Evolutionary conservation across 495 filamentous ascomycete genomes (phyloP).

Genomic region (Penicillium pulvis): DNA sequence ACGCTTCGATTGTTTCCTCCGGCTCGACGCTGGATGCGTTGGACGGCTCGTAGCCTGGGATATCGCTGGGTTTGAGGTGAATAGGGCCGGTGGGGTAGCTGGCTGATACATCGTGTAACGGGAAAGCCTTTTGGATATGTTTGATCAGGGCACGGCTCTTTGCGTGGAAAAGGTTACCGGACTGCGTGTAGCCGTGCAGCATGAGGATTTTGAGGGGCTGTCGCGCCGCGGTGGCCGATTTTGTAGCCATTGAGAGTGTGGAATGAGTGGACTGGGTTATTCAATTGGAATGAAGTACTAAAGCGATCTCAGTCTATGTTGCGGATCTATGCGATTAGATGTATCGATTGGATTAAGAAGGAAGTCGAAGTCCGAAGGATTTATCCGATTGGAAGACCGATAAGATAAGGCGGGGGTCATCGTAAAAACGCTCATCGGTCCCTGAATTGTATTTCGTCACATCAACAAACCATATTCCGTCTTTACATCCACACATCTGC

Average conservation of each 20-base stretch:
- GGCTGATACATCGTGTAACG: constrained; percentile 53
- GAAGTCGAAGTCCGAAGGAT: neutral
- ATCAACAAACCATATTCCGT: constrained; percentile 14
- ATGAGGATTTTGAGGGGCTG: constrained; percentile 57
- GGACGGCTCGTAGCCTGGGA: constrained; percentile 63
- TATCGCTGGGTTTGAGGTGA: constrained; percentile 64
- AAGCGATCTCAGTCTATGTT: neutral
- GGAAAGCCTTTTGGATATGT: constrained; percentile 71
- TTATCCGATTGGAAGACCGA: constrained; percentile 5
- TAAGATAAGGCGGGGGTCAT: constrained; percentile 15
- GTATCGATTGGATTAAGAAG: neutral
- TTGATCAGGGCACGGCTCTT: constrained; percentile 90
- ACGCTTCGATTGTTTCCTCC: constrained; percentile 60
- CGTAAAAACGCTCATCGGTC: neutral
- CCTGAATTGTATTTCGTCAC: constrained; percentile 15
- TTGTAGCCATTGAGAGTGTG: constrained; percentile 24
- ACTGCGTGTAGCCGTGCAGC: constrained; percentile 84
- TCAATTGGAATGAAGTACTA: neutral
- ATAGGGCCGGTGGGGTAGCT: constrained; percentile 56
- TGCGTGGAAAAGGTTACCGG: constrained; percentile 79
- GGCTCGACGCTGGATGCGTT: constrained; percentile 25
- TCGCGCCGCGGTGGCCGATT: constrained; percentile 21
- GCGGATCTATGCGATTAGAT: neutral
- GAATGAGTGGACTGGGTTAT: neutral
- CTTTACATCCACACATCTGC: neutral